Conservation (phyloP, 2,329 filamentous ascomycete genomes). For the Aspergillus luchuensis region DNA sequence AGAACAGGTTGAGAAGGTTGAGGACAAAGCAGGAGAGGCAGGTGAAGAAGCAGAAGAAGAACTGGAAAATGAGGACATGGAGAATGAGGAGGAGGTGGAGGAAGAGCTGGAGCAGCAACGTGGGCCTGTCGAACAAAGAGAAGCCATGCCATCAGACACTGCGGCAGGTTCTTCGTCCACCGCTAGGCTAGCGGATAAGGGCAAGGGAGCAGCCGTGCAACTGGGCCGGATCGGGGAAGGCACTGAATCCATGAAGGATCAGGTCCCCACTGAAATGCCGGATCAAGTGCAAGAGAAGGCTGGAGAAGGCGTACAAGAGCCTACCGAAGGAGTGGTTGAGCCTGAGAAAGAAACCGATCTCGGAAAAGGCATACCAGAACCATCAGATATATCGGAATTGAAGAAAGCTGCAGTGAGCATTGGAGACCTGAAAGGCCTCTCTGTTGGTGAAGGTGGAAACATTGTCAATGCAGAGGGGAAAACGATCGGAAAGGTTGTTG, state of each 20-base stretch:
- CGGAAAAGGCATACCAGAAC: neutral
- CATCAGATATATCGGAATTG: neutral
- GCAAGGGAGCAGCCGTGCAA: neutral
- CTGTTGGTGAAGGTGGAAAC: conserved; percentile 40
- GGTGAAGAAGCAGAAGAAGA: neutral
- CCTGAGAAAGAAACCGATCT: neutral
- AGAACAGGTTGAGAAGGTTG: neutral
- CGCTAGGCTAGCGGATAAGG: neutral
- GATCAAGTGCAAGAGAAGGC: neutral
- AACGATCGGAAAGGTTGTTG: conserved; percentile 41
- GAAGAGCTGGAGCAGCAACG: neutral
- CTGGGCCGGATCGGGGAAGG: neutral
- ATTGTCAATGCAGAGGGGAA: conserved; percentile 40
- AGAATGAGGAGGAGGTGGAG: neutral
- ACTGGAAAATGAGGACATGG: neutral
- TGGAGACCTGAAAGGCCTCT: conserved; percentile 42
- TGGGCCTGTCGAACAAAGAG: neutral
- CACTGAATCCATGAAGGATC: neutral
- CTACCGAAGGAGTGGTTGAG: neutral
- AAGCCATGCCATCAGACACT: neutral
- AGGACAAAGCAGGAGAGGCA: neutral
- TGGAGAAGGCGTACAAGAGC: neutral
- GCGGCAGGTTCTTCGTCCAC: neutral
- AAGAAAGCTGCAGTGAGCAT: conserved; percentile 27
- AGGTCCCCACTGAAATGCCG: neutral